Evolutionary conservation across 768 basidiomycete genomes (phyloP).

Genomic region (Leucocoprinus birnbaumii): DNA sequence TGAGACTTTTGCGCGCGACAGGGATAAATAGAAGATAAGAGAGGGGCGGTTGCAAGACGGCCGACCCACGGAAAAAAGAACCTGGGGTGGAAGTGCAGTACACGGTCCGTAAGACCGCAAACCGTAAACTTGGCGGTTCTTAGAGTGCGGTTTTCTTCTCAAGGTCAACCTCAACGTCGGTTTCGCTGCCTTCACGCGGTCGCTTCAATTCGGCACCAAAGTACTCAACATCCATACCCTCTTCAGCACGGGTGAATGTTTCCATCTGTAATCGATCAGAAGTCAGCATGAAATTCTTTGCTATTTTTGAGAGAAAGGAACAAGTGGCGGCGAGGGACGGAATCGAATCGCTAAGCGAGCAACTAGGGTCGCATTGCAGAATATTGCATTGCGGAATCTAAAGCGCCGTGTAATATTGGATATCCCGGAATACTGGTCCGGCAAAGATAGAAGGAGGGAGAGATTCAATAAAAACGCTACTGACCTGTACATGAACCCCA

Average conservation of each 20-base stretch:
- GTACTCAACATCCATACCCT: slow-evolving; percentile 16
- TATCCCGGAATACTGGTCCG: neutral
- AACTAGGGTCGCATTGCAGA: neutral
- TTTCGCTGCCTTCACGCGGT: slow-evolving; percentile 23
- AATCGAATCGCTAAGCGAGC: too few relatives aligned
- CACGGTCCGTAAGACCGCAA: neutral
- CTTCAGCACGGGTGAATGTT: slow-evolving; percentile 41
- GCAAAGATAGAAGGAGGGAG: neutral
- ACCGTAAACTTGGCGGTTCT: slow-evolving; percentile 5
- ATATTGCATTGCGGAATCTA: neutral
- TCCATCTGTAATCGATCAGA: slow-evolving; percentile 36
- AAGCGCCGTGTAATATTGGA: neutral
- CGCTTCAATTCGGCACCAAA: slow-evolving; percentile 20
- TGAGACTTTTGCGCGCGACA: neutral
- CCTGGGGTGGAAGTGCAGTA: too few relatives aligned
- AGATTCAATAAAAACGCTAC: slow-evolving; percentile 6
- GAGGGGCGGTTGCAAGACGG: neutral
- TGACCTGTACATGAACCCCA: slow-evolving; percentile 47
- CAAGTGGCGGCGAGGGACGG: too few relatives aligned
- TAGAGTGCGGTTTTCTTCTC: slow-evolving; percentile 12
- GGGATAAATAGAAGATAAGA: neutral
- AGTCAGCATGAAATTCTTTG: neutral
- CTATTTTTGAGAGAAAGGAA: neutral
- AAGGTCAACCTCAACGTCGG: slow-evolving; percentile 29
- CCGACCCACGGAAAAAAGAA: neutral